Percentiles rank a stretch among this genome's conserved stretches.
Evolutionary conservation across 139 green algal genomes (phyloP).

Genomic region (Bryopsis sp.): DNA sequence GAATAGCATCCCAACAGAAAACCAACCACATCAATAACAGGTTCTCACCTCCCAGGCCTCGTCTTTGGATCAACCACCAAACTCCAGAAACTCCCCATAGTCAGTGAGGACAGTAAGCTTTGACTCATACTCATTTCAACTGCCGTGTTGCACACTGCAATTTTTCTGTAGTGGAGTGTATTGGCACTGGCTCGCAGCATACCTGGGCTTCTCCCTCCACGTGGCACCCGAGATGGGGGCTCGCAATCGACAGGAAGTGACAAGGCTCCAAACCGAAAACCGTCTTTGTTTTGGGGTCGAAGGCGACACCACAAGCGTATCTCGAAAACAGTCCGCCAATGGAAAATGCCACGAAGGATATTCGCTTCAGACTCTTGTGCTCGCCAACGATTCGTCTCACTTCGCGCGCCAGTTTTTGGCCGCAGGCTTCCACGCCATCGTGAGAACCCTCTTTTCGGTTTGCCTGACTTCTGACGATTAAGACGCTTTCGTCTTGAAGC

Average conservation of each 20-base stretch:
- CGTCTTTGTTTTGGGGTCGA: constrained; percentile 5
- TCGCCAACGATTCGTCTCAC: background rate
- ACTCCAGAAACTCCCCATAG: too few relatives aligned
- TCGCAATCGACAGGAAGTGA: constrained; percentile 31
- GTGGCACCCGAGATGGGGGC: constrained; percentile 29
- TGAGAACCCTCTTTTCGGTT: background rate
- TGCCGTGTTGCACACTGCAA: too few relatives aligned
- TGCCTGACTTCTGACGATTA: background rate
- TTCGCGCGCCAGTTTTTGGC: background rate
- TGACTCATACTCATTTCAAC: too few relatives aligned
- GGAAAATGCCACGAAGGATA: constrained; percentile 20
- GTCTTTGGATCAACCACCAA: too few relatives aligned
- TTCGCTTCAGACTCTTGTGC: background rate
- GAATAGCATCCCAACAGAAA: too few relatives aligned
- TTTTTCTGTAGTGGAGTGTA: too few relatives aligned
- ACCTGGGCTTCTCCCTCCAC: constrained; percentile 20
- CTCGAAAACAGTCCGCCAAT: constrained; percentile 33
- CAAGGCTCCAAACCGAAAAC: constrained; percentile 21
- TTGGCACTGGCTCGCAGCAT: too few relatives aligned
- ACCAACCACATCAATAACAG: too few relatives aligned
- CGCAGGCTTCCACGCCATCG: background rate
- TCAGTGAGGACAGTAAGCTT: too few relatives aligned
- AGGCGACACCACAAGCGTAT: constrained; percentile 26
- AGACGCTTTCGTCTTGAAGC: background rate
- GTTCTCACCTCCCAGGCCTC: too few relatives aligned